Conservation (phyloP, 2,329 filamentous ascomycete genomes). For the Colletotrichum plurivorum region DNA sequence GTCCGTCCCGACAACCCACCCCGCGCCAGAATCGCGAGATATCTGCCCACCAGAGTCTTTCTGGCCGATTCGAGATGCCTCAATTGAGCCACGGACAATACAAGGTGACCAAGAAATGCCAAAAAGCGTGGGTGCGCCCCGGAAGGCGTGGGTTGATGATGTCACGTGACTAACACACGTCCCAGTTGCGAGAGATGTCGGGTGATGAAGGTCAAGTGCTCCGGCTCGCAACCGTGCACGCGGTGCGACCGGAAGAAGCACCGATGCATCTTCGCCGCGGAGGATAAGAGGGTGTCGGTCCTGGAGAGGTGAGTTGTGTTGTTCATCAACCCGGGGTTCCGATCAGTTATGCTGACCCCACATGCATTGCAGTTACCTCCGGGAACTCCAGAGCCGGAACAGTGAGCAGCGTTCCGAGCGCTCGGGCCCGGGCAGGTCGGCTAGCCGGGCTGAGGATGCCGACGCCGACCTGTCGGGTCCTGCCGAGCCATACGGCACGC, state of each 20-base stretch:
- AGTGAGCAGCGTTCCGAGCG: constrained; percentile 28
- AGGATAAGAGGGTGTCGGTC: constrained; percentile 43
- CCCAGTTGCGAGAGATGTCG: constrained; percentile 44
- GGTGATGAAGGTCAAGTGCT: constrained; percentile 45
- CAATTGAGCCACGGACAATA: constrained; percentile 39
- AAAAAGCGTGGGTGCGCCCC: constrained; percentile 39
- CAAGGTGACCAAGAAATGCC: constrained; percentile 42
- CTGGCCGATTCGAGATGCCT: constrained; percentile 22
- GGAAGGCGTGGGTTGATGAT: background rate
- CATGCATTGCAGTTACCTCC: constrained; percentile 33
- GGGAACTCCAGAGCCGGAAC: constrained; percentile 38
- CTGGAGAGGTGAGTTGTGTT: constrained; percentile 42
- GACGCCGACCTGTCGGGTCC: constrained; percentile 16
- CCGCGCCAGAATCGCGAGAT: background rate
- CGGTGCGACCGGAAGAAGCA: constrained; percentile 43
- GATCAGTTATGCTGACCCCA: constrained; percentile 7
- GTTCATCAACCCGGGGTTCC: background rate
- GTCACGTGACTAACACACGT: constrained; percentile 22
- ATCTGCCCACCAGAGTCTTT: background rate
- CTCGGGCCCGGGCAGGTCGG: constrained; percentile 10
- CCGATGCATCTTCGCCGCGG: constrained; percentile 42
- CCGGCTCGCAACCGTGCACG: constrained; percentile 42
- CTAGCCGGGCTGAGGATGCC: constrained; percentile 3
- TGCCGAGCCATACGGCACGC: constrained; percentile 22
- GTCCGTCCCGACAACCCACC: background rate